phyloP scores from a whole-genome alignment of 495 filamentous ascomycete genomes.

The Jackrogersella multiformis region DNA sequence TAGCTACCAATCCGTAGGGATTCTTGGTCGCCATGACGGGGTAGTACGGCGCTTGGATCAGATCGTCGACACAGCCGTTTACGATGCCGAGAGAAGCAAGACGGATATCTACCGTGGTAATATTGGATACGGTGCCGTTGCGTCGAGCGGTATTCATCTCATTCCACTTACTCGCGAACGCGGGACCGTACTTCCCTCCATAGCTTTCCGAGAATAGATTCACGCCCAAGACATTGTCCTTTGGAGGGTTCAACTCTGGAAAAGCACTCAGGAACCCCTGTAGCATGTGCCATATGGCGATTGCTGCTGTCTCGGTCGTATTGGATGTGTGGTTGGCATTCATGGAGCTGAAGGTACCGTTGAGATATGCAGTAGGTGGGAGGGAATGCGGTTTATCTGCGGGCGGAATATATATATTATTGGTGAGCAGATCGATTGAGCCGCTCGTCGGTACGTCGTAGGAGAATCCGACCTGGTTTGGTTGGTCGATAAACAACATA shows the following conservation, averaged over 20 bases:
- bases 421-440: slow-evolving; percentile 54
- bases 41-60: slow-evolving; percentile 74
- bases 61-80: slow-evolving; percentile 80
- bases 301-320: slow-evolving; percentile 70
- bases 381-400: slow-evolving; percentile 43
- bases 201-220: slow-evolving; percentile 74
- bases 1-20: slow-evolving; percentile 74
- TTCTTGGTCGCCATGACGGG: slow-evolving; percentile 76
- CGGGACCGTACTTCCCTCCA: slow-evolving; percentile 70
- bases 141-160: slow-evolving; percentile 65
- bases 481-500: slow-evolving; percentile 77
- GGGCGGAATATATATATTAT: slow-evolving; percentile 46
- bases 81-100: slow-evolving; percentile 67
- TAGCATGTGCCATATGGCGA: slow-evolving; percentile 73
- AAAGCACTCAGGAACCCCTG: slow-evolving; percentile 72
- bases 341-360: slow-evolving; percentile 71
- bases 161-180: slow-evolving; percentile 69
- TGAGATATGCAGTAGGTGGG: slow-evolving; percentile 51
- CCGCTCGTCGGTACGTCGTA: slow-evolving; percentile 64
- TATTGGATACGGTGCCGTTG: slow-evolving; percentile 57
- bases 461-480: slow-evolving; percentile 66
- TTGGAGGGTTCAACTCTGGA: slow-evolving; percentile 68
- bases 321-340: slow-evolving; percentile 65
- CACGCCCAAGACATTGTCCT: slow-evolving; percentile 57
- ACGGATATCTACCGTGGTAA: slow-evolving; percentile 61